Percentiles rank a stretch among this genome's conserved stretches.
phyloP scores from a whole-genome alignment of 2,329 filamentous ascomycete genomes.

The Ophiostoma sp. region DNA sequence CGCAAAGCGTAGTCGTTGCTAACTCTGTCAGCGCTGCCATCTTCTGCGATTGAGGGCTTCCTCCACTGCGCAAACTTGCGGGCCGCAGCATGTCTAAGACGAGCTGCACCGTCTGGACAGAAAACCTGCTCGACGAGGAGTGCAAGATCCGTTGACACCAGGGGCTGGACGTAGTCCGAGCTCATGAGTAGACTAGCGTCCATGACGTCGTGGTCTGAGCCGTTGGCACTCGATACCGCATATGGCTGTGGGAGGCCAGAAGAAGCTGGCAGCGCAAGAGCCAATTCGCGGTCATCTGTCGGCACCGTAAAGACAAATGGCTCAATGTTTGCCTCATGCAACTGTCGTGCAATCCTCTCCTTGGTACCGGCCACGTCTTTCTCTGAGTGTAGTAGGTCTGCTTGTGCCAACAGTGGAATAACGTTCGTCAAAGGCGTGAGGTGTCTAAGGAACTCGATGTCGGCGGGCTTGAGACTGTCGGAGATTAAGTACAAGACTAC shows the following conservation, averaged over 20 bases:
- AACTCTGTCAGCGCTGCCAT: constrained; percentile 20
- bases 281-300: background rate
- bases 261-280: background rate
- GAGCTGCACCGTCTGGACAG: constrained; percentile 68
- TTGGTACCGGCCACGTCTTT: constrained; percentile 57
- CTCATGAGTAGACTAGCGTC: constrained; percentile 93
- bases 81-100: constrained; percentile 75
- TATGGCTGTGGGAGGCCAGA: constrained; percentile 53
- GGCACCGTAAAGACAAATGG: constrained; percentile 59
- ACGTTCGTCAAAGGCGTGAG: constrained; percentile 74
- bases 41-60: constrained; percentile 18
- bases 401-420: constrained; percentile 72
- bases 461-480: constrained; percentile 54
- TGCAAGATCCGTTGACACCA: constrained; percentile 68
- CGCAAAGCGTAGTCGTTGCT: constrained; percentile 25
- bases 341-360: constrained; percentile 49
- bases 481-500: constrained; percentile 76
- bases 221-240: constrained; percentile 68
- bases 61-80: constrained; percentile 75
- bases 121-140: constrained; percentile 69
- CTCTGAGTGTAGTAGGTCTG: constrained; percentile 57
- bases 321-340: constrained; percentile 53
- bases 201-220: constrained; percentile 73
- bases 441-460: constrained; percentile 65
- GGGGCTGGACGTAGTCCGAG: constrained; percentile 77